Conservation (phyloP, 257 asterid genomes). For the Solanum stenotomum region DNA sequence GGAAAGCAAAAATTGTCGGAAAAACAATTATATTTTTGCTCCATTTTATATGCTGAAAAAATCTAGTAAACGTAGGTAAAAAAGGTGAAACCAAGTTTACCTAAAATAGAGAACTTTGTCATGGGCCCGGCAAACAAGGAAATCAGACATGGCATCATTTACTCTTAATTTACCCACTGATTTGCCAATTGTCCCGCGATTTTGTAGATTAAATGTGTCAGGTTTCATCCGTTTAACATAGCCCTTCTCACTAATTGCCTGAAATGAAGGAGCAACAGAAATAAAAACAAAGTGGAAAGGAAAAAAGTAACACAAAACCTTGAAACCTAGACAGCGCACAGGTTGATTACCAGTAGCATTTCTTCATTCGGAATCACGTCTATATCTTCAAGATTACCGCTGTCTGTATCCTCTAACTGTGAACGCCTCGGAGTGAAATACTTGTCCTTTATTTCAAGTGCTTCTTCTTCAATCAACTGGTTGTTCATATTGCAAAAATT, state of each 20-base stretch:
- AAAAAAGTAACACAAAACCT: neutral
- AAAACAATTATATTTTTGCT: neutral
- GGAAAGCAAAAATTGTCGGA: neutral
- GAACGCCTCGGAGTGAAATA: constrained; percentile 87
- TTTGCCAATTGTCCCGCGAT: constrained; percentile 94
- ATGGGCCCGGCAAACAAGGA: constrained; percentile 89
- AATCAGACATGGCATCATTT: constrained; percentile 90
- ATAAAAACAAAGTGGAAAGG: neutral
- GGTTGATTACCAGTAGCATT: constrained; percentile 66
- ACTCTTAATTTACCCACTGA: constrained; percentile 92
- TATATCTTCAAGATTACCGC: constrained; percentile 76
- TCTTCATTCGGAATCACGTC: constrained; percentile 93
- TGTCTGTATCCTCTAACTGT: constrained; percentile 73
- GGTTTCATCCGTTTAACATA: constrained; percentile 95
- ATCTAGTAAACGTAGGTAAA: neutral
- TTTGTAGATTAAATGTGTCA: constrained; percentile 84
- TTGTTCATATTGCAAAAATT: neutral
- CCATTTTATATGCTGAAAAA: neutral
- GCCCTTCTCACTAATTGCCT: constrained; percentile 98
- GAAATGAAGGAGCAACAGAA: constrained; percentile 8
- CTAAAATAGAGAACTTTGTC: constrained; percentile 93
- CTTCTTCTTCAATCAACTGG: constrained; percentile 84
- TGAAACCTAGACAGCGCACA: neutral
- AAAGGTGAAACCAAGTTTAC: constrained; percentile 25
- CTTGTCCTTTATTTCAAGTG: constrained; percentile 77